Evolutionary conservation across 1,139 yeast genomes (phyloP).

Genomic region (Taiozyma sp.): DNA sequence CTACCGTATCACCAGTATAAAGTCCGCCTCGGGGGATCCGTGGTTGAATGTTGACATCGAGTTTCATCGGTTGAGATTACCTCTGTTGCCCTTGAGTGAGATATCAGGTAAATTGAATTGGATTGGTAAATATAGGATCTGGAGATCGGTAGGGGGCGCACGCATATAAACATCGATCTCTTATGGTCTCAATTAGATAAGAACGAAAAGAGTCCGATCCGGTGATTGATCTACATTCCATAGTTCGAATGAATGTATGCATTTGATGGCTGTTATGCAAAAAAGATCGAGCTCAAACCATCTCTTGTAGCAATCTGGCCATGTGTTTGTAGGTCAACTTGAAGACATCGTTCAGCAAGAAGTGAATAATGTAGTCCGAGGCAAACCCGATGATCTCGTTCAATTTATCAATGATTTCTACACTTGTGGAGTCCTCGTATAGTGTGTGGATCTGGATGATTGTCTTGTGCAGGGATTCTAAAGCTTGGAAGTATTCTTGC

Average conservation of each 20-base stretch:
- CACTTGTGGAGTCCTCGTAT: constrained; percentile 1
- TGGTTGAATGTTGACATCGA: not conserved
- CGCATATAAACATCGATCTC: not conserved
- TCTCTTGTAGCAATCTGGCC: not conserved
- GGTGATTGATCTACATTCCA: not conserved
- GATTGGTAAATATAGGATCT: not conserved
- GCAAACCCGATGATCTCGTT: constrained; percentile 7
- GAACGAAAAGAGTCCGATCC: not conserved
- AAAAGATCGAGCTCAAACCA: not conserved
- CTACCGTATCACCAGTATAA: not conserved
- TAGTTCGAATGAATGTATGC: not conserved
- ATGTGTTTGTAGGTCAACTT: constrained; percentile 2
- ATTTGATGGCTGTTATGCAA: not conserved
- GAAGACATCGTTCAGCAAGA: constrained; percentile 5
- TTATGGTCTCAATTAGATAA: too few species aligned
- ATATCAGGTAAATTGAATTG: not conserved
- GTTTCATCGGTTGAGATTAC: not conserved
- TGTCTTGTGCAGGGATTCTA: constrained; percentile 7
- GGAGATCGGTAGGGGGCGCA: not conserved
- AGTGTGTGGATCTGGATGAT: constrained; percentile 3
- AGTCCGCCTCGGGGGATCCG: not conserved
- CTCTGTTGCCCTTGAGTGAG: not conserved
- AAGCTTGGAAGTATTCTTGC: constrained; percentile 6
- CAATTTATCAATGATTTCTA: constrained; percentile 1
- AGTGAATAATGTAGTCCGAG: constrained; percentile 6